Conservation (phyloP, 2,329 filamentous ascomycete genomes). For the Aspergillus oerlinghausenensis region DNA sequence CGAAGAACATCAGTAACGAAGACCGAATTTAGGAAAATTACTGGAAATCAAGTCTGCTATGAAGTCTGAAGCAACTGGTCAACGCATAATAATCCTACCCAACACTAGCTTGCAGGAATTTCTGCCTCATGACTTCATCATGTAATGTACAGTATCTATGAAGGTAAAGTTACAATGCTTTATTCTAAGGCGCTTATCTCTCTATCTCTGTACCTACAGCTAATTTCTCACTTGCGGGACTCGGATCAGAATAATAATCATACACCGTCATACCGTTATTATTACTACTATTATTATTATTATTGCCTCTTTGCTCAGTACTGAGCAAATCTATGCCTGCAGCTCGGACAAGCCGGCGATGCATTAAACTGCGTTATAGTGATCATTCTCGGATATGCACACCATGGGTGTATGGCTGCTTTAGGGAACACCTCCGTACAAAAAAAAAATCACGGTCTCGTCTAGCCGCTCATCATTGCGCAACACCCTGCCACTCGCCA, state of each 20-base stretch:
- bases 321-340: background rate
- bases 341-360: background rate
- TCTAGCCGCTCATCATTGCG: background rate
- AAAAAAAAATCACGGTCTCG: too few species aligned
- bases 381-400: background rate
- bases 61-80: background rate
- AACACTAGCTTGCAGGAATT: background rate
- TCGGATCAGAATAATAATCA: background rate
- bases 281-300: background rate
- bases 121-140: too few species aligned
- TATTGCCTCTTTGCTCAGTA: too few species aligned
- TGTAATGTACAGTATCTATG: too few species aligned
- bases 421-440: background rate
- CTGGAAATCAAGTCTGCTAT: too few species aligned
- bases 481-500: too few species aligned
- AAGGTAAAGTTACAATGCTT: too few species aligned
- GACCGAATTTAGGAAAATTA: too few species aligned
- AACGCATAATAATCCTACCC: background rate
- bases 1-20: too few species aligned
- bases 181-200: too few species aligned
- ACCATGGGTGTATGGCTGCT: background rate
- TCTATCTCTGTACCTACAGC: too few species aligned
- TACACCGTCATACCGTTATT: background rate
- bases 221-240: background rate
- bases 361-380: background rate